phyloP scores from a whole-genome alignment of 169 alveolate genomes.

The Cryptosporidium viatorum region DNA sequence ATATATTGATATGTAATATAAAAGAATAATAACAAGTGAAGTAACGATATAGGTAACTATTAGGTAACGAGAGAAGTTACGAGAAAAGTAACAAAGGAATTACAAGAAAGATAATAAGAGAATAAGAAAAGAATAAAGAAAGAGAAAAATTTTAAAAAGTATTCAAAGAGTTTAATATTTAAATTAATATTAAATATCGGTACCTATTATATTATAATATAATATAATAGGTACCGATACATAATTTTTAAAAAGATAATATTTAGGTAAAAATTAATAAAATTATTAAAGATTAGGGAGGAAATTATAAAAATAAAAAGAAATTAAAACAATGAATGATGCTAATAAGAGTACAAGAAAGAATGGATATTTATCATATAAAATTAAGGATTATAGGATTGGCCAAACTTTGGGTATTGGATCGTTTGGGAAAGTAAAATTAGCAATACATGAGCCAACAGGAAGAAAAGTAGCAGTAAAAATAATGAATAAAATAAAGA shows the following conservation, averaged over 20 bases:
- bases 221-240: neutral
- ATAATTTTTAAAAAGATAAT: no score
- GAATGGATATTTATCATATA: constrained; percentile 10
- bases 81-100: neutral
- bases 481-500: constrained; percentile 89
- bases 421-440: constrained; percentile 94
- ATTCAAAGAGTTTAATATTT: no score
- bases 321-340: neutral
- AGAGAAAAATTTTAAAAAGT: neutral
- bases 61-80: no score
- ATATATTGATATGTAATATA: neutral
- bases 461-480: constrained; percentile 90
- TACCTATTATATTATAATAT: neutral
- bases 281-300: neutral
- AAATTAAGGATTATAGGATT: constrained; percentile 81
- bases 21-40: neutral
- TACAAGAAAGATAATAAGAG: neutral
- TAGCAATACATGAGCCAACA: constrained; percentile 69
- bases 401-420: constrained; percentile 93
- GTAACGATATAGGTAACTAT: no score
- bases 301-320: no score
- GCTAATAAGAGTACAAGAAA: neutral
- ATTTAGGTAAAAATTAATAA: neutral
- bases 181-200: neutral
- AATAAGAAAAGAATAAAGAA: neutral